A percentile compares a stretch with the other conserved stretches of the same genome.
Evolutionary conservation across 1,139 yeast species (phyloP).

Genomic region (Debaryomycetaceae sp.): DNA sequence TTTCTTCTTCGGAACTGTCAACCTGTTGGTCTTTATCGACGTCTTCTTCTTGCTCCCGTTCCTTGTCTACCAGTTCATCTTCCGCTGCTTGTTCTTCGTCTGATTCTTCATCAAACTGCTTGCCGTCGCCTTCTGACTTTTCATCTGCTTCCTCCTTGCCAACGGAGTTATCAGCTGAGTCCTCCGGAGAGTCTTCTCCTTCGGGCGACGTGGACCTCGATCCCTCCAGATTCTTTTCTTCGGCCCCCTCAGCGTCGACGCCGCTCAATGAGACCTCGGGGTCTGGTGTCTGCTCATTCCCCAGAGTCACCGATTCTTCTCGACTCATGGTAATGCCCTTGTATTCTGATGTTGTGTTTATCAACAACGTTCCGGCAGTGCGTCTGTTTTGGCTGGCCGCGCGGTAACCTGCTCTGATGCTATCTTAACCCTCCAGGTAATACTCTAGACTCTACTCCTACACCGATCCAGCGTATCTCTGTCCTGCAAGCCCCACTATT

Average conservation of each 20-base stretch:
- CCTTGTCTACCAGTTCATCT: constrained; percentile 7
- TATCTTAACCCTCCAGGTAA: too few relatives aligned
- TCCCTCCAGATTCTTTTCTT: constrained; percentile 2
- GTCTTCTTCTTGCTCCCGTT: constrained; percentile 19
- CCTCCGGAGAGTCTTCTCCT: background rate
- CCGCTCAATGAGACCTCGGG: background rate
- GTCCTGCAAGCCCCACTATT: too few relatives aligned
- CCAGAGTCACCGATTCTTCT: background rate
- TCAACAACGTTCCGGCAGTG: too few relatives aligned
- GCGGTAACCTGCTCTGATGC: too few relatives aligned
- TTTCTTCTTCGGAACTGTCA: constrained; percentile 18
- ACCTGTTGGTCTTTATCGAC: constrained; percentile 40
- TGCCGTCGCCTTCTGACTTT: constrained; percentile 7
- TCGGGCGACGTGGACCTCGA: background rate
- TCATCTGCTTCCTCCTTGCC: constrained; percentile 3
- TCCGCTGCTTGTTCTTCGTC: constrained; percentile 5
- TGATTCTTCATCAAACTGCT: constrained; percentile 6
- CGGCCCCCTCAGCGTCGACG: background rate
- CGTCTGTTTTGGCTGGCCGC: too few relatives aligned
- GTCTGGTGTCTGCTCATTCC: constrained; percentile 2
- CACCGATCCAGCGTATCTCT: too few relatives aligned
- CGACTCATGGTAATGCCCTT: background rate
- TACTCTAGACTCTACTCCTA: too few relatives aligned
- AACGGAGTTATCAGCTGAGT: constrained; percentile 2
- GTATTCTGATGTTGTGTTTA: too few relatives aligned